Percentiles rank a stretch among this genome's conserved stretches.
These are phyloP conservation scores for Sporothrix humicola DNA, from an alignment of 2,329 filamentous ascomycete species.

Conservation along the genomic window DNA sequence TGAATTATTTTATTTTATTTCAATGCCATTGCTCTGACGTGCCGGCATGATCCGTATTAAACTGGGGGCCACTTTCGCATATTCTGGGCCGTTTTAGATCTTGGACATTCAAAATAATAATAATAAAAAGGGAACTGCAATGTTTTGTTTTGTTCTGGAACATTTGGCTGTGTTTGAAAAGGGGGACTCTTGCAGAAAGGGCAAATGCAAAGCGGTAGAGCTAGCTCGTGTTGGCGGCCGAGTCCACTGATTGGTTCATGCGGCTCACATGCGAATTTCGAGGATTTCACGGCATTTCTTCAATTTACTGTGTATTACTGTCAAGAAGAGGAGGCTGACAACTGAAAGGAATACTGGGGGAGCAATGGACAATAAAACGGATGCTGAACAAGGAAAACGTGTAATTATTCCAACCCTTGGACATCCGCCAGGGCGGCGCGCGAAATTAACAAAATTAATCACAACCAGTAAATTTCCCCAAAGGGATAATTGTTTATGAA, in stretches of 20 bases:
- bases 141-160: slow-evolving; percentile 24
- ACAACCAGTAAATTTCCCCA: background rate
- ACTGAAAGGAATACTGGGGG: background rate
- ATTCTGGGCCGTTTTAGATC: background rate
- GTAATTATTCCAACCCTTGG: background rate
- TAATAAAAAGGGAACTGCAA: background rate
- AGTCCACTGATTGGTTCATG: slow-evolving; percentile 21
- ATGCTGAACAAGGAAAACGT: background rate
- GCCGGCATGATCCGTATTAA: slow-evolving; percentile 8
- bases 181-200: background rate
- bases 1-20: too few species aligned
- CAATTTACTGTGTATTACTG: background rate
- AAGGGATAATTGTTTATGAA: slow-evolving; percentile 10
- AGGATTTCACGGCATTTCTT: background rate
- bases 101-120: background rate
- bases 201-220: slow-evolving; percentile 21
- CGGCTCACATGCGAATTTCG: slow-evolving; percentile 2
- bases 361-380: background rate
- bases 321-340: slow-evolving; percentile 6
- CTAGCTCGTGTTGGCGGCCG: slow-evolving; percentile 14
- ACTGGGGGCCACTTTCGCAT: slow-evolving; percentile 3
- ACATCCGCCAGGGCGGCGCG: slow-evolving; percentile 14
- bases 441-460: slow-evolving; percentile 5
- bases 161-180: background rate
- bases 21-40: background rate